Base-by-base conservation (phyloP, 805 yeast species). In the Starmerella potacharoeniae region DNA sequence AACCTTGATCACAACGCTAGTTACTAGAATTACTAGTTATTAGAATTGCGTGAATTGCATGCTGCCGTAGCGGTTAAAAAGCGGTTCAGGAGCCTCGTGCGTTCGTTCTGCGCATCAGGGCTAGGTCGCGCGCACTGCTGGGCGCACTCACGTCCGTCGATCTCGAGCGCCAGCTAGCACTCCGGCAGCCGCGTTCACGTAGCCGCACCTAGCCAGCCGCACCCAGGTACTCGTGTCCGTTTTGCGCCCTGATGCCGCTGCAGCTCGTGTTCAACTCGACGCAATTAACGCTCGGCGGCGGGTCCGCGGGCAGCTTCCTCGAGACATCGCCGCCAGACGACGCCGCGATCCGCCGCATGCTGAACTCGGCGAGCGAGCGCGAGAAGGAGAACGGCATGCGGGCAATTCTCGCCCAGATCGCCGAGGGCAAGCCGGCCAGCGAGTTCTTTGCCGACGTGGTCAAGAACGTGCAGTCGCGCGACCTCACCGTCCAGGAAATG, bases 181-280 rank as follows among this genome's bases (percentile, higher is more conserved):
- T 22, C 22, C 22, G 22, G 22, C 22, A 22, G 22, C 22, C 22
- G 22, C 22, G 22, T 22, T 22, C 22, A 22, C 22, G 22, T 22
- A 22, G 22, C 22, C 22, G 22, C 22, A 22, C 22, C 22, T 22
- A 2, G 22, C 22, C 22, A 22, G 22, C 22, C 22, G 22, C 22
- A 22, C 22, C 3, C 22, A 22, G 22, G 22, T 22, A 22, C 22
- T 34, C 31, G 17, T 30, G 16, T 13, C n/a, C 35, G 35, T 33
- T 33, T 33, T 33, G 35, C 35, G 11, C 11, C 11, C 35, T 4
- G 35, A 42, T 42, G 41, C 28, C 22, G 22, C 40, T 86, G 62
- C 76, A 89, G 28, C 80, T 86, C 14, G 80, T 86, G 69, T 73
- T 88, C 53, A 95, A 86, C 69, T 80, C 88, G 30, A 95, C 95